Evolutionary conservation across 176 grass and related monocot species (phyloP).

Genomic region (Puccinellia tenuiflora): DNA sequence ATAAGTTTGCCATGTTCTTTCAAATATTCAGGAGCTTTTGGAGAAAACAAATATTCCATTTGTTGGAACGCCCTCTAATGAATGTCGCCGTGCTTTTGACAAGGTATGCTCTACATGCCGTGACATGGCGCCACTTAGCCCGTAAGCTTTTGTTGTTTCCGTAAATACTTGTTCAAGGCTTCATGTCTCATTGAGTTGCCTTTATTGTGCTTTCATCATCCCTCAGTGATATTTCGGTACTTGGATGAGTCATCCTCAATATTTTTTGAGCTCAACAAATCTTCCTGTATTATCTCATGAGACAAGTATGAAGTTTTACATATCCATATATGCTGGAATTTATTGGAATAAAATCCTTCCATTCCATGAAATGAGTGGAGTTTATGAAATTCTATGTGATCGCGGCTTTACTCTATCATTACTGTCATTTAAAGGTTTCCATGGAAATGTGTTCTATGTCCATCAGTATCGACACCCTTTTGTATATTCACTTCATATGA

Average conservation of each 20-base stretch:
- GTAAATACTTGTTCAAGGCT: not conserved
- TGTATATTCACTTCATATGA: slow-evolving; percentile 12
- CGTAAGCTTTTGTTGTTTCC: not conserved
- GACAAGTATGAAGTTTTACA: not conserved
- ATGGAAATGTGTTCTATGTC: not conserved
- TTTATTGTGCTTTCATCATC: not conserved
- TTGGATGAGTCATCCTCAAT: not conserved
- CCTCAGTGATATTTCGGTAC: not conserved
- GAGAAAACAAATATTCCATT: slow-evolving; percentile 88
- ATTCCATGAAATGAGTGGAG: not conserved
- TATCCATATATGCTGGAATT: not conserved
- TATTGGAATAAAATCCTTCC: not conserved
- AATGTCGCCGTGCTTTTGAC: slow-evolving; percentile 66
- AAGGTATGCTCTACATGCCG: slow-evolving; percentile 40
- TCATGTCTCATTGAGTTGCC: not conserved
- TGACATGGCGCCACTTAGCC: not conserved
- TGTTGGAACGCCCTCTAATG: slow-evolving; percentile 60
- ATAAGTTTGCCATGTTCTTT: not conserved
- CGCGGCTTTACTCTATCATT: not conserved
- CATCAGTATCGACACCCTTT: not conserved
- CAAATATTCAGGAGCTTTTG: slow-evolving; percentile 57
- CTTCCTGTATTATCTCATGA: not conserved
- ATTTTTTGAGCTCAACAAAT: not conserved
- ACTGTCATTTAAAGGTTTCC: not conserved
- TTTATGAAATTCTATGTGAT: not conserved